These are phyloP conservation scores for Ophiostoma perfectum DNA, from an alignment of 2,329 filamentous ascomycete species.

Conservation along the genomic window DNA sequence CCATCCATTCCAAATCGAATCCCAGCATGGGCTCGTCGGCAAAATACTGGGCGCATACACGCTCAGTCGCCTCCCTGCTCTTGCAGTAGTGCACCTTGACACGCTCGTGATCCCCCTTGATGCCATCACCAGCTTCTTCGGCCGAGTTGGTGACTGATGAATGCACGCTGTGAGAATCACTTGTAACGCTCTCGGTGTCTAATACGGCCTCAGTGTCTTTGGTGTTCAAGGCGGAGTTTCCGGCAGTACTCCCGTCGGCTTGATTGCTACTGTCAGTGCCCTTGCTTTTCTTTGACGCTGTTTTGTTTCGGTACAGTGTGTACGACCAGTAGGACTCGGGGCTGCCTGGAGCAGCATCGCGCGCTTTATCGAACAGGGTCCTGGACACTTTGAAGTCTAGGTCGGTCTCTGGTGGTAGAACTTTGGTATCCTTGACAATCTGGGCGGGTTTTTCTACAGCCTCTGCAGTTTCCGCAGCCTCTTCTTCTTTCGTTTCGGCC, in stretches of 20 bases:
- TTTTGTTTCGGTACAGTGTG: constrained; percentile 54
- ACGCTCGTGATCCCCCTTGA: constrained; percentile 29
- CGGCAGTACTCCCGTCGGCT: too few species aligned
- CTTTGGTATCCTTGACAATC: constrained; percentile 1
- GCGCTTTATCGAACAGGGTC: constrained; percentile 45
- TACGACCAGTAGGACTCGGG: constrained; percentile 62
- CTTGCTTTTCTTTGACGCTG: constrained; percentile 37
- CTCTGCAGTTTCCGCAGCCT: background rate
- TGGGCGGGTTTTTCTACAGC: constrained; percentile 11
- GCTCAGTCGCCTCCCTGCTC: constrained; percentile 61
- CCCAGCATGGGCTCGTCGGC: constrained; percentile 66
- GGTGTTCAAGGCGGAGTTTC: too few species aligned
- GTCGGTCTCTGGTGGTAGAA: constrained; percentile 35
- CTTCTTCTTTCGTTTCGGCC: background rate
- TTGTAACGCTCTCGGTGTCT: background rate
- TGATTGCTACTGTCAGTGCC: background rate
- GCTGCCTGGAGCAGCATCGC: constrained; percentile 40
- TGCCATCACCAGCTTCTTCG: background rate
- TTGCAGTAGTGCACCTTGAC: constrained; percentile 75
- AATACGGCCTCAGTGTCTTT: background rate
- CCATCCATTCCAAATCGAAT: constrained; percentile 83
- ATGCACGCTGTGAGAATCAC: background rate
- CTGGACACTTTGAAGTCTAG: constrained; percentile 45
- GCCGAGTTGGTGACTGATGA: background rate
- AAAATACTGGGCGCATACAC: constrained; percentile 60